Base-by-base conservation (phyloP, 495 filamentous ascomycete genomes). In the Trichodelitschia bisporula region DNA sequence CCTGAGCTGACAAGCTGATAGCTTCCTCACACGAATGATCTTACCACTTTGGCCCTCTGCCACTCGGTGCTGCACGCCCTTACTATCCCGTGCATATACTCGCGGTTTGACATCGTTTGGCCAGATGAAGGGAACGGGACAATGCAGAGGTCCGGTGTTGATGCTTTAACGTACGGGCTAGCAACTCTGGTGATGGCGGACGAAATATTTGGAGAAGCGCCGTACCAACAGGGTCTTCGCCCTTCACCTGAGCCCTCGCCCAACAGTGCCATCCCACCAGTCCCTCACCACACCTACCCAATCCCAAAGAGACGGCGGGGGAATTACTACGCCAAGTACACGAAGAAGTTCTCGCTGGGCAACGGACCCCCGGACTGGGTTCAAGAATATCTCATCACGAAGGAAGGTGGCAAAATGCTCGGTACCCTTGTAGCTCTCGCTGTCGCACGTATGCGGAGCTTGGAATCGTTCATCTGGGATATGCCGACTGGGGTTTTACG, bases 401-500 rank as follows among this genome's bases (percentile, higher is more conserved):
- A 83, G 47, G 83, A 90, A 43, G 66, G 74, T 33, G 84, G 83
- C 0, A 92, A 89, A 50, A 82, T 92, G 77, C 62, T 95, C 4
- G 80, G 82, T 12, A 90, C 78, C 9, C 51, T 92, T 25, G 79
- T 89, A n/a, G 78, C 83, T 10, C 51, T 84, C 39, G 77, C 80
- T 3, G 59, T 92, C 15, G 66, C 70, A 18, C 67, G 77, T 33
- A 92, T 92, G 84, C 57, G 70, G 15, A 80, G 82, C 38, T 62
- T 95, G 13, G 82, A 95, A 48, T 71, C 69, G 0, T 95, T 95
- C 41, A 57, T 80, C 8, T 95, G 84, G 84, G 83, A 95, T 45
- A 91, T 91, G 83, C 79, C 82, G 0, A 91, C 80, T 0, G 84
- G 84, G 0, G 72, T 92, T 15, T 50, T 84, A 24, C 63, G 80